Evolutionary conservation across 2,329 filamentous ascomycete genomes (phyloP), one percentile per base, ranked within the genome.

Genomic region (Zalaria obscura): DNA sequence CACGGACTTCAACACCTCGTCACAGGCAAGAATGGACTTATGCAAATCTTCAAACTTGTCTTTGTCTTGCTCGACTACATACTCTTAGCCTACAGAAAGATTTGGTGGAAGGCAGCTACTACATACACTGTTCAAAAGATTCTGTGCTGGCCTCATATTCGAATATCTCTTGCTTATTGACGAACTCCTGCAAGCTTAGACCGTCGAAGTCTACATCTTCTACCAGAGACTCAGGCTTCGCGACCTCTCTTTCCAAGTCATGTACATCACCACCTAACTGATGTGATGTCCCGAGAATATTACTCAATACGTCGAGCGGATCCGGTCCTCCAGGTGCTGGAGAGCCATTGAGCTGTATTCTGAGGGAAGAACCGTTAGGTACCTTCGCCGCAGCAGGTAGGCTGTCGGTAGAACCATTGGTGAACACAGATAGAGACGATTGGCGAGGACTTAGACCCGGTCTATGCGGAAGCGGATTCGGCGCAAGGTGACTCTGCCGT

Each of bases 1-100:
- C 41, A 98, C 91, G 0, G 88, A 94, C 60, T 80, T 83, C 36
- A 96, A 73, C 39, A 96, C 85, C 57, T 93, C 83, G 61, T 98
- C 91, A 64, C 89, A 98, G 39, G 85, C 83, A 34, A 70, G 55
- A 53, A 98, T 96, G 3, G 88, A 93, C 53, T 75, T 77, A 62
- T 96, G 91, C 35, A 98, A 70, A 43, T 93, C 86, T 60, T 95
- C 81, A 52, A 93, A 93, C 54, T 81, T 88, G 54, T 80, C 70
- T 59, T 81, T 84, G 50, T 94, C 85, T 49, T 73, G 74, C 59
- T 91, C 82, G 40, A 58, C 32, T 39, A 48, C 41, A 40, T 27
- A 18, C 33, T 37, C 38, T 39, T 44, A 44, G 40, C 38, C 32
- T 43, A 39, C 41, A 39, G 18, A 38, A 26, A n/a, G 39, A 39